These are phyloP conservation scores for Pelargonium australe DNA, from an alignment of 441 rosid genomes.

Conservation along the genomic window DNA sequence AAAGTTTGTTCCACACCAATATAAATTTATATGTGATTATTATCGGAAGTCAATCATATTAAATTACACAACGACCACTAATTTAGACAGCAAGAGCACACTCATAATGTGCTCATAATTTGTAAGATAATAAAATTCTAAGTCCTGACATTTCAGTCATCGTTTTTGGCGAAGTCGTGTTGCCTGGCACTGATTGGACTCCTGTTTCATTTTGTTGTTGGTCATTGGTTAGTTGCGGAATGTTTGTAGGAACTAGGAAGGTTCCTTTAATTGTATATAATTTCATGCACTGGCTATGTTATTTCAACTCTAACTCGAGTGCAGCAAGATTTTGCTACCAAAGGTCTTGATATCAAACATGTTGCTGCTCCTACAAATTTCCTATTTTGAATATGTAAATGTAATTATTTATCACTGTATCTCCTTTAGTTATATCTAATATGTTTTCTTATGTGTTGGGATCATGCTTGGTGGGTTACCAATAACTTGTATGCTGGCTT, in stretches of 20 bases:
- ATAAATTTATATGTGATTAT: background rate
- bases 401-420: background rate
- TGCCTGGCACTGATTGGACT: background rate
- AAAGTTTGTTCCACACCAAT: background rate
- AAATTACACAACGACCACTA: background rate
- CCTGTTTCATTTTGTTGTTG: background rate
- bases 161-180: background rate
- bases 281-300: background rate
- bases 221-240: background rate
- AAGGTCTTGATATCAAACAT: background rate
- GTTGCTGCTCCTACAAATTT: background rate
- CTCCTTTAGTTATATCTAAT: constrained; percentile 21
- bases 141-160: background rate
- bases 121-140: too few species aligned
- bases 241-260: background rate
- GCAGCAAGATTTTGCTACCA: background rate
- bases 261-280: background rate
- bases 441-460: constrained; percentile 23
- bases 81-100: background rate
- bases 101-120: background rate
- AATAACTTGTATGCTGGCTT: constrained; percentile 20
- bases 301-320: background rate
- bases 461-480: constrained; percentile 27
- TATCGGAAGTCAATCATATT: background rate
- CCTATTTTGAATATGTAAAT: background rate